These are phyloP conservation scores for Gracilaria caudata DNA, from an alignment of 23 red algal genomes.

Conservation along the genomic window DNA sequence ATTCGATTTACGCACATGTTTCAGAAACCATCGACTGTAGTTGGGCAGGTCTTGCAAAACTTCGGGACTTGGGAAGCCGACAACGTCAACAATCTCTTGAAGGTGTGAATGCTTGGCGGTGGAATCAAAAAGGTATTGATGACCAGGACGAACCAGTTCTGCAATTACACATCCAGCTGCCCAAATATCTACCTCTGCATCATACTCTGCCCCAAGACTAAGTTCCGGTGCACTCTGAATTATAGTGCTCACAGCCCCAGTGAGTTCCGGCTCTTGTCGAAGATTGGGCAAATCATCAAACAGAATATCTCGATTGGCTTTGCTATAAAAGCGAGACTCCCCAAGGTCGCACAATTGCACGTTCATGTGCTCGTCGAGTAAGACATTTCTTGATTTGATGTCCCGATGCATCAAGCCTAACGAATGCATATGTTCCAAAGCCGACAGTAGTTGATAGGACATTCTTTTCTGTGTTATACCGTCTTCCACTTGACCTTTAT, in stretches of 20 bases:
- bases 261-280: slow-evolving; percentile 42
- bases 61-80: slow-evolving; percentile 70
- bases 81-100: slow-evolving; percentile 68
- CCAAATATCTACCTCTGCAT: slow-evolving; percentile 94
- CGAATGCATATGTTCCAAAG: slow-evolving; percentile 89
- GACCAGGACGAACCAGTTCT: slow-evolving; percentile 78
- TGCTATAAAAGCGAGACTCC: slow-evolving; percentile 65
- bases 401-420: slow-evolving; percentile 88
- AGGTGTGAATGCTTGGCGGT: slow-evolving; percentile 77
- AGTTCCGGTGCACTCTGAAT: slow-evolving; percentile 88
- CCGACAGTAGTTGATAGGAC: slow-evolving; percentile 76
- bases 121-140: slow-evolving; percentile 72
- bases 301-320: slow-evolving; percentile 49
- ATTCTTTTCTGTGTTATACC: slow-evolving; percentile 68
- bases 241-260: slow-evolving; percentile 72
- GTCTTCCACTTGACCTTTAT: slow-evolving; percentile 25
- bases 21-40: slow-evolving; percentile 37
- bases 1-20: slow-evolving; percentile 25
- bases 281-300: slow-evolving; percentile 37
- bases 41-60: slow-evolving; percentile 38
- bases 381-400: slow-evolving; percentile 88
- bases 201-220: slow-evolving; percentile 80
- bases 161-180: slow-evolving; percentile 89
- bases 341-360: slow-evolving; percentile 87
- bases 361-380: slow-evolving; percentile 69